A percentile compares a stretch with the other conserved stretches of the same genome.
phyloP scores from a whole-genome alignment of 139 green algal species.

The Coccomyxa sp. region DNA sequence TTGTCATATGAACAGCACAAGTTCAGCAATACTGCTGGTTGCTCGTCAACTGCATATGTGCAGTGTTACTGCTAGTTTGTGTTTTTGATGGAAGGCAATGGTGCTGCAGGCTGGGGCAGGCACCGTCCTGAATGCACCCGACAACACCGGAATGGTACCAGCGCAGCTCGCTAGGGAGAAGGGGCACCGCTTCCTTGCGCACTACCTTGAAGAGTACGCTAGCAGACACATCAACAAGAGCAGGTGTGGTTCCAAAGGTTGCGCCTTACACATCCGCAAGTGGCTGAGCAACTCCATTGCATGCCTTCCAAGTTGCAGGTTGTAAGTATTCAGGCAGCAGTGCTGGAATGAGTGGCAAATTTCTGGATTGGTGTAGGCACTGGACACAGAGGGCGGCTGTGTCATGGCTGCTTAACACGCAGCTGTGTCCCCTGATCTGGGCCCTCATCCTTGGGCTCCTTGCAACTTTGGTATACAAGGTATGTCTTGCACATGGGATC shows the following conservation, averaged over 20 bases:
- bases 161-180: slow-evolving; percentile 88
- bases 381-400: slow-evolving; percentile 17
- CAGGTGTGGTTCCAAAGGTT: neutral
- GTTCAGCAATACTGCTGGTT: neutral
- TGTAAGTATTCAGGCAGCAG: neutral
- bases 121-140: slow-evolving; percentile 49
- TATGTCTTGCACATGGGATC: slow-evolving; percentile 1
- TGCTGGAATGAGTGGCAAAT: neutral
- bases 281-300: neutral
- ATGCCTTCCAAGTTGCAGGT: neutral
- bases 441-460: slow-evolving; percentile 65
- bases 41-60: neutral
- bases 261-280: neutral
- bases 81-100: neutral
- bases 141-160: slow-evolving; percentile 83
- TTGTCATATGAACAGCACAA: neutral
- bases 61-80: no score
- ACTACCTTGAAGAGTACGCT: slow-evolving; percentile 51
- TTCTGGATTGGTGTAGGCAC: neutral
- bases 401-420: slow-evolving; percentile 46
- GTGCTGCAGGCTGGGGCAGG: slow-evolving; percentile 48
- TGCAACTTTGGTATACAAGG: slow-evolving; percentile 57
- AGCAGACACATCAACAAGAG: slow-evolving; percentile 17
- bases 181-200: slow-evolving; percentile 78
- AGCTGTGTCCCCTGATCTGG: slow-evolving; percentile 84